Percentiles rank a stretch among this genome's conserved stretches.
These are phyloP conservation scores for Salix purpurea DNA, from an alignment of 345 rosid species.

Conservation along the genomic window DNA sequence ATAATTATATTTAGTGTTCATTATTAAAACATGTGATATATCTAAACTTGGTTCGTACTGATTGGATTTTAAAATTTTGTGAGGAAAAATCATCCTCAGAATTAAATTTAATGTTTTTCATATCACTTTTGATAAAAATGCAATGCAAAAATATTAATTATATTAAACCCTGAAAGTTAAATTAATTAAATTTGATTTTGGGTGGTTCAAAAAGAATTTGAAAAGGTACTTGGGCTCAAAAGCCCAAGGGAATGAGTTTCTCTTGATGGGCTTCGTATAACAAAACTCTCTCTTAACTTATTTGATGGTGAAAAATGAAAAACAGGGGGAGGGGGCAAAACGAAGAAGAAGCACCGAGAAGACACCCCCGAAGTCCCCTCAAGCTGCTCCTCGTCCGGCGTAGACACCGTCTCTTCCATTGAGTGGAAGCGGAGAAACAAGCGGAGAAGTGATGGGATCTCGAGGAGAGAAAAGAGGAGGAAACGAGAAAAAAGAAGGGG, in stretches of 20 bases:
- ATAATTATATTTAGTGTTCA: too few species aligned
- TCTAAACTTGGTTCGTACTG: too few species aligned
- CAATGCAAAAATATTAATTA: too few species aligned
- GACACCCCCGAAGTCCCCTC: conserved; percentile 37
- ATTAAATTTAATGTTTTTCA: too few species aligned
- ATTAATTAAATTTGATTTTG: too few species aligned
- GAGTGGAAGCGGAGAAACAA: conserved; percentile 27
- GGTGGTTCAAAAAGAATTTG: too few species aligned
- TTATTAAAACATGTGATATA: too few species aligned
- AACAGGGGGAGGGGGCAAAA: conserved; percentile 11
- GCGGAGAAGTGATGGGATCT: conserved; percentile 39
- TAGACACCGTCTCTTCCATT: conserved; percentile 41
- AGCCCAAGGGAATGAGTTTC: background rate
- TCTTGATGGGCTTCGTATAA: background rate
- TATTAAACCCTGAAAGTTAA: too few species aligned
- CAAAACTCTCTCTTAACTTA: background rate
- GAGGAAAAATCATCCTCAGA: too few species aligned
- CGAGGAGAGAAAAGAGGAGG: conserved; percentile 54
- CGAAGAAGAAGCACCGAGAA: conserved; percentile 37
- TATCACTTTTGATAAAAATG: too few species aligned
- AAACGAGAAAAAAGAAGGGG: conserved; percentile 38
- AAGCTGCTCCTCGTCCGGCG: conserved; percentile 37
- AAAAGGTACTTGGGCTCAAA: background rate
- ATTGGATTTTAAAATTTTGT: too few species aligned
- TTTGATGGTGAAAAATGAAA: background rate